Evolutionary conservation across 495 filamentous ascomycete species (phyloP).

Genomic region (Xylaria grammica): DNA sequence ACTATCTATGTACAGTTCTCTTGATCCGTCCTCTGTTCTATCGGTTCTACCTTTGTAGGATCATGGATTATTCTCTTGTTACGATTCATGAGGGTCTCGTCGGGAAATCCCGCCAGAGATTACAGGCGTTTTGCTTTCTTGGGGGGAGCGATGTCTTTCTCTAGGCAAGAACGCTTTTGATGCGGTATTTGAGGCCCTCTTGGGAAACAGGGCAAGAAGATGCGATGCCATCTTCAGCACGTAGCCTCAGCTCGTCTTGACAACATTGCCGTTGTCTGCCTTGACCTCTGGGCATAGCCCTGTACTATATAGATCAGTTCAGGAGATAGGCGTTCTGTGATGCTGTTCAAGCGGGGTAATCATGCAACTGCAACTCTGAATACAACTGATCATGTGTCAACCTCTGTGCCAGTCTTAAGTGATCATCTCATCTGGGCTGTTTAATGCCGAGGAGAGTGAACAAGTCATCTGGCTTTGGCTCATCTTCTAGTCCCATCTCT

Average conservation of each 20-base stretch:
- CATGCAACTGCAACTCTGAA: slow-evolving; percentile 10
- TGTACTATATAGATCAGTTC: slow-evolving; percentile 12
- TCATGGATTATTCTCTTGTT: not conserved
- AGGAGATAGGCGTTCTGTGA: slow-evolving; percentile 8
- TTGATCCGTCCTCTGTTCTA: slow-evolving; percentile 18
- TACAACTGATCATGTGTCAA: slow-evolving; percentile 13
- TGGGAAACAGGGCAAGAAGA: not conserved
- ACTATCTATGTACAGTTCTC: slow-evolving; percentile 26
- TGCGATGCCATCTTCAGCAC: slow-evolving; percentile 8
- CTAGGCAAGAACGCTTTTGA: not conserved
- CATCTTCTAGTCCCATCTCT: slow-evolving; percentile 65
- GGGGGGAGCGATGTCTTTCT: not conserved
- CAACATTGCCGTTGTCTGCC: not conserved
- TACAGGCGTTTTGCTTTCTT: slow-evolving; percentile 25
- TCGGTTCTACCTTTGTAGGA: not conserved
- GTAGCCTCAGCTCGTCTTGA: slow-evolving; percentile 9
- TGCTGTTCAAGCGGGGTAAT: not conserved
- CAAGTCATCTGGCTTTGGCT: slow-evolving; percentile 39
- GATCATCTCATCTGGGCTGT: slow-evolving; percentile 21
- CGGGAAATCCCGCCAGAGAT: not conserved
- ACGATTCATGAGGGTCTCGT: slow-evolving; percentile 20
- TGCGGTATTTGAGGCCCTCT: not conserved
- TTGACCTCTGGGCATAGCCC: not conserved
- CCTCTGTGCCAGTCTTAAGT: not conserved
- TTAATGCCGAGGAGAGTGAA: slow-evolving; percentile 44